Percentiles rank a stretch among this genome's conserved stretches.
Evolutionary conservation across 2,329 filamentous ascomycete species (phyloP).

Genomic region (Botrytis squamosa): DNA sequence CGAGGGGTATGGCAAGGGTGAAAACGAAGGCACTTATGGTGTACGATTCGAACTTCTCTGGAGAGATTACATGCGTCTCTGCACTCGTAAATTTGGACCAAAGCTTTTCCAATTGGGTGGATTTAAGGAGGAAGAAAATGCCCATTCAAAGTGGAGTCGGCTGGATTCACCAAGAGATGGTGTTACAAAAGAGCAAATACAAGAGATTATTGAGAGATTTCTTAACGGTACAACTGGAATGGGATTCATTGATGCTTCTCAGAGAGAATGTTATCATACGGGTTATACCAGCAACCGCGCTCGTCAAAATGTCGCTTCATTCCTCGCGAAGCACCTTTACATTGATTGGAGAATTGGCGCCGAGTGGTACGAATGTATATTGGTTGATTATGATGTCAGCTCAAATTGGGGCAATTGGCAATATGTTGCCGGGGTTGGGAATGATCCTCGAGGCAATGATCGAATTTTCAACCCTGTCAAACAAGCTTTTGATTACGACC

Average conservation of each 20-base stretch:
- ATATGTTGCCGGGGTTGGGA: slow-evolving; percentile 76
- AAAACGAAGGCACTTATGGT: slow-evolving; percentile 68
- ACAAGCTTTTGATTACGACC: slow-evolving; percentile 76
- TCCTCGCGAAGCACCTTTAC: slow-evolving; percentile 68
- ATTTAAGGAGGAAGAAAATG: slow-evolving; percentile 50
- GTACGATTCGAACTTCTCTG: slow-evolving; percentile 74
- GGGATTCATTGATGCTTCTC: slow-evolving; percentile 73
- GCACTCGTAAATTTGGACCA: slow-evolving; percentile 65
- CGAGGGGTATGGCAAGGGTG: slow-evolving; percentile 61
- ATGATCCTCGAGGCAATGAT: slow-evolving; percentile 67
- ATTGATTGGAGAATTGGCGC: slow-evolving; percentile 81
- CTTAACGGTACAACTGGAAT: slow-evolving; percentile 69
- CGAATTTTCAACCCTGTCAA: slow-evolving; percentile 82
- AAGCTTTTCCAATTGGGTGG: slow-evolving; percentile 65
- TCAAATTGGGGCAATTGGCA: slow-evolving; percentile 85
- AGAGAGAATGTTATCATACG: slow-evolving; percentile 71
- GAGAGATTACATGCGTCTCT: slow-evolving; percentile 80
- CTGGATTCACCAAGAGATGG: slow-evolving; percentile 30
- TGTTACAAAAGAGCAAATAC: slow-evolving; percentile 44
- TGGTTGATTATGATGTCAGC: slow-evolving; percentile 73
- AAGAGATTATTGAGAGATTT: slow-evolving; percentile 56
- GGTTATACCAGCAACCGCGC: slow-evolving; percentile 78
- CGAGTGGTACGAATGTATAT: slow-evolving; percentile 76
- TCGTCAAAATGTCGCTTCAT: slow-evolving; percentile 73
- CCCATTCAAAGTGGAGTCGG: slow-evolving; percentile 31